Conservation (phyloP, 345 rosid genomes). For the Isatis tinctoria region DNA sequence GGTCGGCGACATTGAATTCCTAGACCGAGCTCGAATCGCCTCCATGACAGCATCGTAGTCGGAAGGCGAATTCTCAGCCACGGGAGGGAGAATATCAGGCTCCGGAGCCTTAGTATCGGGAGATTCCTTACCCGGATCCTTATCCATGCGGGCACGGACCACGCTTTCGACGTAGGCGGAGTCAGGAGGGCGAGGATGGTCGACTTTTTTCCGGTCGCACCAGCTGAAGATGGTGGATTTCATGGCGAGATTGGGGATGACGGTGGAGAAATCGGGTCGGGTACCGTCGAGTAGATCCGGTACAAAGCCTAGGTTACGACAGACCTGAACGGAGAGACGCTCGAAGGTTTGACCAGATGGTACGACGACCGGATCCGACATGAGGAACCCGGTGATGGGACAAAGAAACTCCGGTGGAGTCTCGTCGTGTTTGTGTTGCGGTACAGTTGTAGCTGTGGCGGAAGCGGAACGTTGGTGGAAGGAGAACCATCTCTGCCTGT, state of each 20-base stretch:
- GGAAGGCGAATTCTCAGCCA: constrained; percentile 48
- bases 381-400: constrained; percentile 60
- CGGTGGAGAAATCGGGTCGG: constrained; percentile 61
- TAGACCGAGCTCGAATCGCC: constrained; percentile 25
- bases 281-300: constrained; percentile 52
- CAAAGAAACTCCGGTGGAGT: constrained; percentile 75
- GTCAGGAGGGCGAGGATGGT: constrained; percentile 48
- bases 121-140: constrained; percentile 21
- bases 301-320: constrained; percentile 44
- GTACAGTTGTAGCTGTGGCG: constrained; percentile 23
- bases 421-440: constrained; percentile 32
- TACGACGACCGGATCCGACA: constrained; percentile 85
- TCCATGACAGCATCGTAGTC: constrained; percentile 57
- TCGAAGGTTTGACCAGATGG: constrained; percentile 89
- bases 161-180: constrained; percentile 45
- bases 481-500: constrained; percentile 62
- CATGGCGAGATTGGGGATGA: constrained; percentile 71
- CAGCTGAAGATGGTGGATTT: constrained; percentile 63
- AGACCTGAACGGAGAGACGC: constrained; percentile 62
- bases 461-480: constrained; percentile 43
- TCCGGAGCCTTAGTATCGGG: constrained; percentile 42
- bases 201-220: constrained; percentile 42
- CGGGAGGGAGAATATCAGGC: constrained; percentile 52
- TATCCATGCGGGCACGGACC: constrained; percentile 40
- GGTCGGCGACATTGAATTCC: constrained; percentile 35